Conservation (phyloP, 352 stramenopile species). For the Phytopythium mirpurense region DNA sequence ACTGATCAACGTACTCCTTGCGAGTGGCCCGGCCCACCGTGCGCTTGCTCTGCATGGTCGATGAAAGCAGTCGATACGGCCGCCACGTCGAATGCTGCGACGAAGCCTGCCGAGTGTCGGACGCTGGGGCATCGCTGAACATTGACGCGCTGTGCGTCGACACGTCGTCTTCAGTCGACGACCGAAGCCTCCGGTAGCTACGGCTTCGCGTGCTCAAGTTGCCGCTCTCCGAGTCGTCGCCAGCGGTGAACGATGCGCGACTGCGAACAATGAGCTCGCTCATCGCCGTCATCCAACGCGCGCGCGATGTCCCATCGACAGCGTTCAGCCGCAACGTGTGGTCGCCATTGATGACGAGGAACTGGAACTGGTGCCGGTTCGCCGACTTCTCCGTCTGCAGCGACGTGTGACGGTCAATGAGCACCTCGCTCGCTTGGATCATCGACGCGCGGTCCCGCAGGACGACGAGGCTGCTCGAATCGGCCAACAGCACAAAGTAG, state of each 20-base stretch:
- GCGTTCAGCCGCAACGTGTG: slow-evolving; percentile 70
- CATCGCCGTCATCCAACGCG: slow-evolving; percentile 67
- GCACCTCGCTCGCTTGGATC: slow-evolving; percentile 58
- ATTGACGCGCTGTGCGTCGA: slow-evolving; percentile 24
- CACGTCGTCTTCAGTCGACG: slow-evolving; percentile 51
- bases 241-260: slow-evolving; percentile 65
- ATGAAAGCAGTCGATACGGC: slow-evolving; percentile 73
- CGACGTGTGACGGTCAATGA: slow-evolving; percentile 76
- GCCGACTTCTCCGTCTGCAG: slow-evolving; percentile 50
- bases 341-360: slow-evolving; percentile 71
- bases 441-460: slow-evolving; percentile 69
- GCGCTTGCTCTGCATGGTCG: slow-evolving; percentile 62
- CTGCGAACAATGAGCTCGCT: slow-evolving; percentile 80
- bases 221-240: slow-evolving; percentile 60
- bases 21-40: slow-evolving; percentile 34
- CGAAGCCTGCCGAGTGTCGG: slow-evolving; percentile 2
- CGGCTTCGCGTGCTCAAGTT: slow-evolving; percentile 33
- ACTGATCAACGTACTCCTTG: slow-evolving; percentile 50
- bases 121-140: slow-evolving; percentile 20
- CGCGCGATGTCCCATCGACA: slow-evolving; percentile 44
- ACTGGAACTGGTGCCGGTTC: slow-evolving; percentile 75
- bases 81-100: slow-evolving; percentile 32
- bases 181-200: slow-evolving; percentile 45
- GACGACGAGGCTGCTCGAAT: slow-evolving; percentile 72
- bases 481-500: slow-evolving; percentile 69